Evolutionary conservation across 106 monocot genomes (phyloP).

Genomic region (Dendrobium officinale): DNA sequence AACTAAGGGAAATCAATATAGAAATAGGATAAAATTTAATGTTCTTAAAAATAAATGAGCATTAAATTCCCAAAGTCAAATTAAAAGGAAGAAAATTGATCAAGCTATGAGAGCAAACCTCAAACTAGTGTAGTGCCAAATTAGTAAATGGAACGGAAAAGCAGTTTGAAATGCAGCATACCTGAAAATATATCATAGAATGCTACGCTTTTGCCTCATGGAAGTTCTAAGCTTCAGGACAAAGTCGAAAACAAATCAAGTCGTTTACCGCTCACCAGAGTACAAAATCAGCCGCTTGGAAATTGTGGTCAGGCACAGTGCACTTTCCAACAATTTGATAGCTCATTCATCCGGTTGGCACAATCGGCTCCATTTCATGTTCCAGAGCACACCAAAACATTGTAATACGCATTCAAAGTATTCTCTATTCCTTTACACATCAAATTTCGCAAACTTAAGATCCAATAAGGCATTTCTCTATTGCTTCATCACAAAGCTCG

Average conservation of each 20-base stretch:
- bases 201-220: background rate
- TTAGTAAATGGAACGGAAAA: background rate
- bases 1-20: too few relatives aligned
- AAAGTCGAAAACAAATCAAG: background rate
- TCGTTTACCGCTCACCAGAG: background rate
- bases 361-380: background rate
- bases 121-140: too few relatives aligned
- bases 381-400: background rate
- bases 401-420: background rate
- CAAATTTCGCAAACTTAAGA: constrained; percentile 12
- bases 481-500: constrained; percentile 73
- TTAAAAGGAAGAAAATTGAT: too few relatives aligned
- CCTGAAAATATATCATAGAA: background rate
- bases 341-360: background rate
- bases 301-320: background rate
- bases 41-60: too few relatives aligned
- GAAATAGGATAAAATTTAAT: too few relatives aligned
- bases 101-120: too few relatives aligned
- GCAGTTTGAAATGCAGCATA: background rate
- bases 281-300: background rate
- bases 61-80: too few relatives aligned
- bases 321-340: background rate
- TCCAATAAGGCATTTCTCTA: constrained; percentile 37
- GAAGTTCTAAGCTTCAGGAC: background rate
- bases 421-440: background rate